Evolutionary conservation across 2,329 filamentous ascomycete genomes (phyloP).

Genomic region (Cercospora canescens): DNA sequence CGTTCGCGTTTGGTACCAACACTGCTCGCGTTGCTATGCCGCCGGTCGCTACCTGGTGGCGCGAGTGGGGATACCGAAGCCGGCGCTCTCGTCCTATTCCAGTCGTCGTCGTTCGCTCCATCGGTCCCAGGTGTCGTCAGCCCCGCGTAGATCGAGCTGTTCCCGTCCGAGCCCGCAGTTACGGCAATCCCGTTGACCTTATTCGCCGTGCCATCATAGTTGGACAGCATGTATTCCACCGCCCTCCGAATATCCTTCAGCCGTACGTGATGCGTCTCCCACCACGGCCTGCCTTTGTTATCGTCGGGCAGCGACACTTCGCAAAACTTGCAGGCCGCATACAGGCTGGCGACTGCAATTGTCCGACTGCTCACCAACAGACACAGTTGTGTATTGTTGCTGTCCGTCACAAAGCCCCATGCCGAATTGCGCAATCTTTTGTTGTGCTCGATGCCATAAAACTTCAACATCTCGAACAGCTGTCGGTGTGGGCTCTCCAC

Average conservation of each 20-base stretch:
- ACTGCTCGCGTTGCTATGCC: conserved; percentile 33
- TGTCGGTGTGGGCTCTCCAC: conserved; percentile 84
- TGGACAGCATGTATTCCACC: conserved; percentile 70
- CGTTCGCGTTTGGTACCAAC: conserved; percentile 33
- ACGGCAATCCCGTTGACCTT: conserved; percentile 31
- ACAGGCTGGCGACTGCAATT: conserved; percentile 82
- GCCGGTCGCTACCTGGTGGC: conserved; percentile 32
- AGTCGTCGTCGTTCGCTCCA: conserved; percentile 28
- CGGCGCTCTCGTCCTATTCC: conserved; percentile 36
- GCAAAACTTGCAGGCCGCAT: conserved; percentile 78
- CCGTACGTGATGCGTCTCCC: conserved; percentile 73
- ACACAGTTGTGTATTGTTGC: conserved; percentile 79
- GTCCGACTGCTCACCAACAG: conserved; percentile 76
- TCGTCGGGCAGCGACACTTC: conserved; percentile 73
- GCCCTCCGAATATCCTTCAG: conserved; percentile 70
- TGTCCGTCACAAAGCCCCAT: conserved; percentile 94
- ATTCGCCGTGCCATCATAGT: conserved; percentile 46
- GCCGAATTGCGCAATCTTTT: conserved; percentile 80
- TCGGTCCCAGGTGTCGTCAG: conserved; percentile 41
- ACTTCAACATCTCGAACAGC: conserved; percentile 77
- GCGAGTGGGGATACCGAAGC: conserved; percentile 25
- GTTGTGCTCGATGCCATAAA: conserved; percentile 73
- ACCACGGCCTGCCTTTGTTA: conserved; percentile 78
- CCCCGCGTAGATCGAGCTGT: conserved; percentile 47
- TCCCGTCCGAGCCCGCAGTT: conserved; percentile 39